These are phyloP conservation scores for Actinidia chinensis DNA, from an alignment of 179 eudicot genomes.

Conservation along the genomic window DNA sequence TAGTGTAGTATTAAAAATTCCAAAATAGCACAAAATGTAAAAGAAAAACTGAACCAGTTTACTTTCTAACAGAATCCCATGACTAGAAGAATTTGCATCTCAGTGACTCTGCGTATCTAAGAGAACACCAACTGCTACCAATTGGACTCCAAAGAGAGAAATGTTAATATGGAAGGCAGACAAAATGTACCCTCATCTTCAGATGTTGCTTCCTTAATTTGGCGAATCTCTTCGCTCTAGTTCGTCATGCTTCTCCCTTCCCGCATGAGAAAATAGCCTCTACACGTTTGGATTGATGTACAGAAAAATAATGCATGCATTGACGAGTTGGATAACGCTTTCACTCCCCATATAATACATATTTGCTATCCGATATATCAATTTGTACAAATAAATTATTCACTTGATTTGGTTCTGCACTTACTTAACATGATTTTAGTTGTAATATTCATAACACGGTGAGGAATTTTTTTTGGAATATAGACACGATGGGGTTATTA, in stretches of 20 bases:
- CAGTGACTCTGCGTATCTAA: not conserved
- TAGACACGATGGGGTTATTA: no score
- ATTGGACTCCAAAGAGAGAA: not conserved
- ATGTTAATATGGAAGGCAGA: constrained; percentile 1
- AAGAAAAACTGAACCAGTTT: not conserved
- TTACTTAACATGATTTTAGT: no score
- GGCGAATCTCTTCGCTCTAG: constrained; percentile 89
- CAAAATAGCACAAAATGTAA: not conserved
- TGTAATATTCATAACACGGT: no score
- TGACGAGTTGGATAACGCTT: no score
- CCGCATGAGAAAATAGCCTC: constrained; percentile 37
- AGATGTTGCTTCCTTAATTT: constrained; percentile 85
- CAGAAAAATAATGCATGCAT: not conserved
- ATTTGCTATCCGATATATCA: not conserved
- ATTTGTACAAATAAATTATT: no score
- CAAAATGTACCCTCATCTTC: constrained; percentile 92
- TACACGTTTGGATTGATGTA: not conserved
- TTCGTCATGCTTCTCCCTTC: constrained; percentile 79
- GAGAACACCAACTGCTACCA: constrained; percentile 15
- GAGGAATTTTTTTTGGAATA: no score
- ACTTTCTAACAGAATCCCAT: not conserved
- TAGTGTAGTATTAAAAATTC: not conserved
- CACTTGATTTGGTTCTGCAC: not conserved
- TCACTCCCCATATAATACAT: not conserved
- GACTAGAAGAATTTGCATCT: not conserved